Base-by-base conservation (phyloP, 2,329 filamentous ascomycete genomes). In the Volutella citrinella region DNA sequence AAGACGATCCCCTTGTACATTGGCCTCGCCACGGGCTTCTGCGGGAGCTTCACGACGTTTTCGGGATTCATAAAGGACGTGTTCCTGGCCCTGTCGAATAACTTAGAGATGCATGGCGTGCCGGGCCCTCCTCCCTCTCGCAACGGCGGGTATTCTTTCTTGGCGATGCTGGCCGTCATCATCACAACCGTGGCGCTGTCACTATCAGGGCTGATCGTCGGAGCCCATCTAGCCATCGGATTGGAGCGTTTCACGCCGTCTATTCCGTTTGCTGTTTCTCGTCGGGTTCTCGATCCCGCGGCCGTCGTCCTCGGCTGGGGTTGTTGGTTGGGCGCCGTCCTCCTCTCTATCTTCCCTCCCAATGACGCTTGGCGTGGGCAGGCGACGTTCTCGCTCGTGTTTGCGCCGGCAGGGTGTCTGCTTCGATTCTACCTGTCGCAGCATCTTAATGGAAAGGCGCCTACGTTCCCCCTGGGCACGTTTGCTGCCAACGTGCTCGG, bases 1-100 rank as follows among this genome's bases (percentile, higher is more conserved):
- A 95, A 94, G 66, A 86, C 85, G 0, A 84, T 95, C 18, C 90
- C 91, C 0, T 69, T 95, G 1, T 95, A 94, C 55, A 84, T 95
- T 38, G 90, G 86, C 31, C 76, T 96, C 6, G 78, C 87, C 0
- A 95, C 85, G 0, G 91, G 85, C 10, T 93, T 93, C 60, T 95
- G 88, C 52, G 87, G 91, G 42, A 90, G 85, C 46, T 87, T 93
- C 53, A 96, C 90, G 0, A 90, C 84, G 9, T 95, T 95, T 61
- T 95, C 89, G 0, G 80, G 82, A 14, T 94, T 95, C 56, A 81
- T 90, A 28, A 76, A 86, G 7, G 90, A 95, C 51, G 64, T 74
- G 11, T 95, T 94, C 56, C 72, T 95, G 15, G 83, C 87, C 0
- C 63, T 94, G 13, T 82, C 86, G 5, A 93, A 95, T 55, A 74